phyloP scores from a whole-genome alignment of 2,329 filamentous ascomycete species.

The Tolypocladium amazonense region DNA sequence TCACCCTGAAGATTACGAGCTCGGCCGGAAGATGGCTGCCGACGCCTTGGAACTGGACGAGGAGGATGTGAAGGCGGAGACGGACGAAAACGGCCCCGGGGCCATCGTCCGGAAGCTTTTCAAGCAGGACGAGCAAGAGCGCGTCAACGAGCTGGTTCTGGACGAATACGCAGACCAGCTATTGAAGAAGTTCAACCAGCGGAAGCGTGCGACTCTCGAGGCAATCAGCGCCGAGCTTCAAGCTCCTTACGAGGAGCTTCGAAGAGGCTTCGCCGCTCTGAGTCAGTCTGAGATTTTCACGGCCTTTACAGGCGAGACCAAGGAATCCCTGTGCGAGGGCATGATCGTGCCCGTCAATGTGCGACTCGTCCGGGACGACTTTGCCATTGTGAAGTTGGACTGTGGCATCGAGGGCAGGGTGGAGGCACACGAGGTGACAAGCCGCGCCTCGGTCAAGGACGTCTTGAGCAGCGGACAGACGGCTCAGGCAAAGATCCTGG shows the following conservation, averaged over 20 bases:
- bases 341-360: constrained; percentile 92
- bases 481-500: constrained; percentile 76
- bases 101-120: constrained; percentile 94
- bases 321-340: constrained; percentile 69
- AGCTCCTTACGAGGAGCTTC: constrained; percentile 86
- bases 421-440: constrained; percentile 70
- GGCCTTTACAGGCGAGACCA: constrained; percentile 91
- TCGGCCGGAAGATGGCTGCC: constrained; percentile 95
- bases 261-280: constrained; percentile 65
- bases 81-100: constrained; percentile 77
- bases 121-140: constrained; percentile 84
- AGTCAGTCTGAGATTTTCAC: constrained; percentile 77
- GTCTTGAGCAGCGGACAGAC: constrained; percentile 74
- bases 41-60: constrained; percentile 95
- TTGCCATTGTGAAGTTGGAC: constrained; percentile 87
- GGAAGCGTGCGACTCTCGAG: constrained; percentile 90
- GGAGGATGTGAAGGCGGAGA: constrained; percentile 93
- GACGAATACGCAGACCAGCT: constrained; percentile 97
- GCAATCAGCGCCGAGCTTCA: constrained; percentile 91
- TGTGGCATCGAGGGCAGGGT: constrained; percentile 88
- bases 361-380: constrained; percentile 80
- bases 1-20: constrained; percentile 95
- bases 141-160: constrained; percentile 89
- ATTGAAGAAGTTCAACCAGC: constrained; percentile 83
- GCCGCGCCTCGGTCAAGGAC: constrained; percentile 59